Base-by-base conservation (phyloP, 2,329 filamentous ascomycete species). In the Clarireedia monteithiana region DNA sequence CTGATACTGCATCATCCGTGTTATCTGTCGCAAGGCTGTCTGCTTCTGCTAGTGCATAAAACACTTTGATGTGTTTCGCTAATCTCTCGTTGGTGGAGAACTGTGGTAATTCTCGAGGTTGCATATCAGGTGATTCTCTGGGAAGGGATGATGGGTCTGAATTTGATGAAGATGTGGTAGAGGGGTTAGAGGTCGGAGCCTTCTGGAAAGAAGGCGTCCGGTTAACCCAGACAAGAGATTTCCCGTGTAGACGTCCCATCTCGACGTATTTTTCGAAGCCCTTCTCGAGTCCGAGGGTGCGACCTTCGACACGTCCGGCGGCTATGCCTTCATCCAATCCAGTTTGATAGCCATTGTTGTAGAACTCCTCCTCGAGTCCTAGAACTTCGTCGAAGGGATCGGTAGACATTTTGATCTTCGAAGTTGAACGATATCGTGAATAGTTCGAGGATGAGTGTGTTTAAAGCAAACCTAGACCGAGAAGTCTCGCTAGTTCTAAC, bases 261-360 rank as follows among this genome's bases (percentile, higher is more conserved):
- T 90, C 85, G 44, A 88, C 69, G 67, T 95, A 96, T 73, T 96
- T 97, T 65, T 96, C 89, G 65, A 94, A 97, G 0, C 91, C 92
- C 62, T 91, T 94, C 69, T 95, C 88, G 44, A 97, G 82, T 0
- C 92, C 94, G 68, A 97, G 90, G 20, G 90, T 82, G 51, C 91
- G 88, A 59, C 94, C 94, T 77, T 99, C 94, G 61, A 89, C 83
- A 57, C 85, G 84, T 40, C 94, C 94, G 34, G 89, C 86, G 58
- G 80, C 79, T 42, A 82, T 76, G 58, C 94, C 94, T 71, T 96
- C 92, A 42, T 78, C 74, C 48, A 83, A 71, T 45, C 94, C 94
- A 54, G 89, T 80, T 5, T 77, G 71, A 74, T 91, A 92, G 58
- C 94, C 94, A 71, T 92, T 83, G 46, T 81, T 76, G 75, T 96